Percentiles rank a stretch among this genome's conserved stretches.
Conservation (phyloP, 495 filamentous ascomycete genomes). For the Aeminium ludgeri region DNA sequence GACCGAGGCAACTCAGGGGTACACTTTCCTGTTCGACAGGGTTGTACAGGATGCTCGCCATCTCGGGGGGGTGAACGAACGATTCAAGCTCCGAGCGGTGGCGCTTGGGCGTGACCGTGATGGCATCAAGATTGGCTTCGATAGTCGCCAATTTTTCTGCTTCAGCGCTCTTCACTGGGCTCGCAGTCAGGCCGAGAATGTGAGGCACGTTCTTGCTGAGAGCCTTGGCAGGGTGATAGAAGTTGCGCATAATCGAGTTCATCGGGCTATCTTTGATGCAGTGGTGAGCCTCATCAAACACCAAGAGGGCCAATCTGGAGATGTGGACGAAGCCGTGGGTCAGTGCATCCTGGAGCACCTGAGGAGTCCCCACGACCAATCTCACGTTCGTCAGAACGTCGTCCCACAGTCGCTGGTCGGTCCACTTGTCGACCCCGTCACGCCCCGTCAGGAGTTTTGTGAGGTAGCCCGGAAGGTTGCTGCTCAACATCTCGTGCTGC, state of each 20-base stretch:
- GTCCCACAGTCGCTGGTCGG: conserved; percentile 53
- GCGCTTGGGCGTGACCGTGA: conserved; percentile 52
- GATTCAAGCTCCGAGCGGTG: conserved; percentile 53
- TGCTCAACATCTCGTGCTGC: conserved; percentile 46
- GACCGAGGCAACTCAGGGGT: background rate
- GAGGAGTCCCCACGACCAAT: conserved; percentile 63
- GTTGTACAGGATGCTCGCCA: conserved; percentile 32
- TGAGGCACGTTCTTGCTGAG: conserved; percentile 35
- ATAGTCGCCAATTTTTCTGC: conserved; percentile 38
- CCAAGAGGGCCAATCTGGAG: conserved; percentile 45
- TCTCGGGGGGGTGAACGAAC: conserved; percentile 47
- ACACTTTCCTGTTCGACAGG: background rate
- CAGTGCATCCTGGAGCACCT: conserved; percentile 64
- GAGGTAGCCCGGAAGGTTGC: conserved; percentile 45
- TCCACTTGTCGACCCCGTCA: conserved; percentile 63
- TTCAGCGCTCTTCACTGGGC: conserved; percentile 50
- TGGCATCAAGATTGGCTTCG: conserved; percentile 59
- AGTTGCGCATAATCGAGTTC: conserved; percentile 60
- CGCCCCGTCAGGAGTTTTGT: conserved; percentile 48
- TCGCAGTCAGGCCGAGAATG: conserved; percentile 76
- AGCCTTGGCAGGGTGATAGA: conserved; percentile 42
- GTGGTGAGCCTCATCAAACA: conserved; percentile 85
- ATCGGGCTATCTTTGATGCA: conserved; percentile 47
- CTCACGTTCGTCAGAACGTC: conserved; percentile 46
- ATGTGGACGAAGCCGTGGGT: conserved; percentile 65